Percentiles rank a stretch among this genome's conserved stretches.
Conservation (phyloP, 768 basidiomycete species). For the Leccinum ochraceum region DNA sequence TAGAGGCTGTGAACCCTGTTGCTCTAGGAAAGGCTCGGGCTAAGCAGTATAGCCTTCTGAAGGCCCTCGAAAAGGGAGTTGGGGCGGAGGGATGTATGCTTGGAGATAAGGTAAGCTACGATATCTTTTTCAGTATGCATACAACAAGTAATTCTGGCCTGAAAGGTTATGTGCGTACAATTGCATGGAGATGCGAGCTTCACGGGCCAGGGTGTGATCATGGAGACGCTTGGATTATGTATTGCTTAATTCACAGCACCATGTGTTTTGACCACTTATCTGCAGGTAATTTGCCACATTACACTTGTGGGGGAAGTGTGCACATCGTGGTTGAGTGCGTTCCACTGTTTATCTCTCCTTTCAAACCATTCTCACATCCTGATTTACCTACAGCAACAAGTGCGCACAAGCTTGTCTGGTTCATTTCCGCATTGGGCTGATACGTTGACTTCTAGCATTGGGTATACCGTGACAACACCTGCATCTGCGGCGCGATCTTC, state of each 20-base stretch:
- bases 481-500: constrained; percentile 83
- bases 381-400: neutral
- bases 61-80: constrained; percentile 47
- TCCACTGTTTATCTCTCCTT: neutral
- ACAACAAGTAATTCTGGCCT: constrained; percentile 13
- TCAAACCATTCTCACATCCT: neutral
- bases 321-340: constrained; percentile 26
- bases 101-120: constrained; percentile 30
- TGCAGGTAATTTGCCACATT: constrained; percentile 84
- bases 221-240: constrained; percentile 80
- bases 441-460: constrained; percentile 58
- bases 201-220: constrained; percentile 86
- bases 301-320: constrained; percentile 86
- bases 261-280: neutral
- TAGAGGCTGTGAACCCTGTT: constrained; percentile 87
- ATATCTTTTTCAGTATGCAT: neutral
- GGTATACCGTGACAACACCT: constrained; percentile 92
- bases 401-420: neutral
- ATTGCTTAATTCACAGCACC: neutral
- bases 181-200: constrained; percentile 93
- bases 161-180: constrained; percentile 84
- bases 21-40: constrained; percentile 89
- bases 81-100: constrained; percentile 30
- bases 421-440: constrained; percentile 1
- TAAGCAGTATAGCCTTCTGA: constrained; percentile 83